Conservation (phyloP, 495 filamentous ascomycete species). For the Trichoderma erinaceum region DNA sequence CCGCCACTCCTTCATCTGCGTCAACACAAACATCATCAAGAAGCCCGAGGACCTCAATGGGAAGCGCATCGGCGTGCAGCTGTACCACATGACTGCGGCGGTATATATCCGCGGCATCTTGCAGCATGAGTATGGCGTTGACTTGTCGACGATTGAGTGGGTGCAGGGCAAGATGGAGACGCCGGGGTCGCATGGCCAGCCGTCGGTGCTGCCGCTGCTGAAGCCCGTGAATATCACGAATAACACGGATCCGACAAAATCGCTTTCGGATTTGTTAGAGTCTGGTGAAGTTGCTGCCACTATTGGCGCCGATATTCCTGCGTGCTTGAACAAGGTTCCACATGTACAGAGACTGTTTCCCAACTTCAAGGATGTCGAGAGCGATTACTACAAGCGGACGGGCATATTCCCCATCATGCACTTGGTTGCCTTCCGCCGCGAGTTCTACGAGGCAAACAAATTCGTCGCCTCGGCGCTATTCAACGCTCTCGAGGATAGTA, state of each 20-base stretch:
- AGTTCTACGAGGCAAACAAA: conserved; percentile 28
- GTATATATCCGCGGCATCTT: conserved; percentile 35
- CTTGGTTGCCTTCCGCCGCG: conserved; percentile 28
- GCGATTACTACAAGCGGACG: conserved; percentile 30
- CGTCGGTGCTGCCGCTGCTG: conserved; percentile 25
- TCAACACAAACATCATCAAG: conserved; percentile 31
- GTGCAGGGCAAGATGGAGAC: conserved; percentile 32
- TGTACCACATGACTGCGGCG: conserved; percentile 40
- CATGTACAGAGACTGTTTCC: conserved; percentile 35
- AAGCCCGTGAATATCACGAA: conserved; percentile 26
- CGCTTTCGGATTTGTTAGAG: conserved; percentile 32
- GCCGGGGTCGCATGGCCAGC: conserved; percentile 30
- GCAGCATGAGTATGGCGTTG: conserved; percentile 29
- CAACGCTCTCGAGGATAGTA: conserved; percentile 31
- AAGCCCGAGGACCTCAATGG: conserved; percentile 34
- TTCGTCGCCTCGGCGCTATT: conserved; percentile 29
- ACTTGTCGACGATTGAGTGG: conserved; percentile 32
- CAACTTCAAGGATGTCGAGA: conserved; percentile 34
- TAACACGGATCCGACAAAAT: conserved; percentile 25
- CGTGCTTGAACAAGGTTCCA: conserved; percentile 26
- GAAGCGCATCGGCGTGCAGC: conserved; percentile 34
- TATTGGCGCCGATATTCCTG: conserved; percentile 33
- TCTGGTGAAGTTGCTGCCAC: conserved; percentile 37
- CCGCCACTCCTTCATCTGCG: conserved; percentile 34
- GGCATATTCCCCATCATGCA: conserved; percentile 44